Conservation (phyloP, 2,329 filamentous ascomycete species). For the Neoarthrinium moseri region DNA sequence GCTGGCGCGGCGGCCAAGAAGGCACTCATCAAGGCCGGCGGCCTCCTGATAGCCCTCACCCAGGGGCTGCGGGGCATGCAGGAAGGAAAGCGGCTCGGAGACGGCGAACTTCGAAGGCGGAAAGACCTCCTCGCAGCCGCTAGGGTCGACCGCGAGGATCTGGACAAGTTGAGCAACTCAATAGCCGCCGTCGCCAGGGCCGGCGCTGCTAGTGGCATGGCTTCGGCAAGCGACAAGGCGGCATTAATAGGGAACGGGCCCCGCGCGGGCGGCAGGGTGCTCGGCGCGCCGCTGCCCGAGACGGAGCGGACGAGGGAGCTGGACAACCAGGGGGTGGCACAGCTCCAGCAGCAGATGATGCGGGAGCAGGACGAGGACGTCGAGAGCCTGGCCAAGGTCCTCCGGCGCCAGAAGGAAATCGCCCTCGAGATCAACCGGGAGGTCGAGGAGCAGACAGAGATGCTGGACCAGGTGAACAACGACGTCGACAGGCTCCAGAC, state of each 20-base stretch:
- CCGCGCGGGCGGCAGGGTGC: constrained; percentile 57
- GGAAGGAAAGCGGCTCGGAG: constrained; percentile 58
- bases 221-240: constrained; percentile 47
- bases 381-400: constrained; percentile 64
- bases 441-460: constrained; percentile 67
- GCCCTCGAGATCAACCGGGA: constrained; percentile 74
- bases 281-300: constrained; percentile 72
- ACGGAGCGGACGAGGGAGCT: constrained; percentile 74
- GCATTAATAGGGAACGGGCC: constrained; percentile 43
- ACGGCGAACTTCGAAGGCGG: constrained; percentile 71
- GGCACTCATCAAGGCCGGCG: constrained; percentile 66
- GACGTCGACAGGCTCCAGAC: constrained; percentile 64
- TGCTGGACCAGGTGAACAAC: constrained; percentile 65
- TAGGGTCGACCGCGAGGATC: constrained; percentile 70
- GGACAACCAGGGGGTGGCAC: constrained; percentile 72
- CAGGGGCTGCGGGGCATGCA: constrained; percentile 62
- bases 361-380: constrained; percentile 73
- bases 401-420: constrained; percentile 74
- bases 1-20: constrained; percentile 74
- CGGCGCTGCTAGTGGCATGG: constrained; percentile 48
- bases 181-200: constrained; percentile 33
- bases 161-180: constrained; percentile 71
- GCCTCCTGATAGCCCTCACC: constrained; percentile 61
- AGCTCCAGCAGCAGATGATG: constrained; percentile 74
- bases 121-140: constrained; percentile 69